Conservation (phyloP, 495 filamentous ascomycete species). For the Ascobolus immersus region DNA sequence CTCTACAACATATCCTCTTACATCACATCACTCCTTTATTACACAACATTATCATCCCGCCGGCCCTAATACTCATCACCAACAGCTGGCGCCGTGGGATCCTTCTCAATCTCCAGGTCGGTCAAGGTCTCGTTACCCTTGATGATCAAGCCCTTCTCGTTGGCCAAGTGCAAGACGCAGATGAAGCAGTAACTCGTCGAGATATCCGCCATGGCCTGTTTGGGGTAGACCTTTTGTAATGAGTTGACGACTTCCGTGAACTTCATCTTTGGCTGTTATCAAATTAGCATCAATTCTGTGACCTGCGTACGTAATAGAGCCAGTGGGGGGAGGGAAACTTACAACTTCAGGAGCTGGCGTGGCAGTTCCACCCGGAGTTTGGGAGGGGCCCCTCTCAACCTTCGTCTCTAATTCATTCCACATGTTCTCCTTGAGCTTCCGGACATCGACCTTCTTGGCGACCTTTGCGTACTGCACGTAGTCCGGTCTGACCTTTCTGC, state of each 20-base stretch:
- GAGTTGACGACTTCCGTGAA: constrained; percentile 83
- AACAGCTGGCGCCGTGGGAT: constrained; percentile 26
- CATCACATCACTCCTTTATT: too few relatives aligned
- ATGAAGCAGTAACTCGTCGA: constrained; percentile 96
- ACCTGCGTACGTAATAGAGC: neutral
- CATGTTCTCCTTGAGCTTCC: constrained; percentile 80
- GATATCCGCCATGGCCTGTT: constrained; percentile 68
- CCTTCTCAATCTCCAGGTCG: constrained; percentile 31
- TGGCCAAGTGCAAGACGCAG: constrained; percentile 80
- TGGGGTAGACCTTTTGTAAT: constrained; percentile 62
- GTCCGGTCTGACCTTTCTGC: constrained; percentile 55
- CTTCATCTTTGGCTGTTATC: constrained; percentile 22
- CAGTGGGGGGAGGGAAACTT: neutral
- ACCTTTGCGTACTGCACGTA: constrained; percentile 91
- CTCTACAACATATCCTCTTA: too few relatives aligned
- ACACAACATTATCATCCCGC: too few relatives aligned
- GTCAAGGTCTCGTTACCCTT: constrained; percentile 27
- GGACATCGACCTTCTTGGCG: constrained; percentile 97
- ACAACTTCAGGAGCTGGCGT: constrained; percentile 1
- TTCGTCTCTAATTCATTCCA: constrained; percentile 28
- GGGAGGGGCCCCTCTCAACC: neutral
- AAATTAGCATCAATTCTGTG: constrained; percentile 3
- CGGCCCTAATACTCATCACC: constrained; percentile 19
- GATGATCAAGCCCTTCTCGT: constrained; percentile 76
- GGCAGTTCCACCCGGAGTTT: too few relatives aligned